phyloP scores from a whole-genome alignment of 495 filamentous ascomycete species.

The Aspergillus nidulans region DNA sequence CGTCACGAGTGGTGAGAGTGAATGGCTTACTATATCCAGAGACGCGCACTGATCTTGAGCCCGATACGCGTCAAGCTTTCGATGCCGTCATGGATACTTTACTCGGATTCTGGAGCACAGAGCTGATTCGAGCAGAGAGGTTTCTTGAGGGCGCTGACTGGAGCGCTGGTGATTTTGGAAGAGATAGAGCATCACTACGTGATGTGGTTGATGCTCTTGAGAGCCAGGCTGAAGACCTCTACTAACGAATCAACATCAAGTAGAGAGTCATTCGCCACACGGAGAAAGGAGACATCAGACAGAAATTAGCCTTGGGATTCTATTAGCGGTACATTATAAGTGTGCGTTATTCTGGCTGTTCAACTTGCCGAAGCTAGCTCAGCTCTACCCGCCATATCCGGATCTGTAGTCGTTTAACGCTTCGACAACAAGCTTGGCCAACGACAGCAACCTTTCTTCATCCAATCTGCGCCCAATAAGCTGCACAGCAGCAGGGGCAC shows the following conservation, averaged over 20 bases:
- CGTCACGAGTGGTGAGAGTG: not conserved
- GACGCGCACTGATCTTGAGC: not conserved
- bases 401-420: slow-evolving; percentile 5
- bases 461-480: slow-evolving; percentile 7
- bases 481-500: slow-evolving; percentile 6
- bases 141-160: not conserved
- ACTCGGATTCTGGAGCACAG: not conserved
- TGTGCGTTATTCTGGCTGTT: not conserved
- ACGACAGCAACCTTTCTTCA: slow-evolving; percentile 4
- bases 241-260: not conserved
- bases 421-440: slow-evolving; percentile 8
- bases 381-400: not conserved
- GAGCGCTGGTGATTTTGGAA: slow-evolving; percentile 4
- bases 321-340: slow-evolving; percentile 1
- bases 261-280: not conserved
- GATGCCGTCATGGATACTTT: not conserved
- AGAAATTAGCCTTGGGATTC: not conserved
- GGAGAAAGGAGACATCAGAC: not conserved
- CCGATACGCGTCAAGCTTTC: not conserved
- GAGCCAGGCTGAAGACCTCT: not conserved
- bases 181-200: not conserved
- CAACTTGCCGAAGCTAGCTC: not conserved
- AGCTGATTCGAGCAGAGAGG: slow-evolving; percentile 1
- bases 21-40: slow-evolving; percentile 2
- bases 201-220: slow-evolving; percentile 2